Percentiles rank a stretch among this genome's conserved stretches.
phyloP scores from a whole-genome alignment of 495 filamentous ascomycete species.

The Xylaria sp. region DNA sequence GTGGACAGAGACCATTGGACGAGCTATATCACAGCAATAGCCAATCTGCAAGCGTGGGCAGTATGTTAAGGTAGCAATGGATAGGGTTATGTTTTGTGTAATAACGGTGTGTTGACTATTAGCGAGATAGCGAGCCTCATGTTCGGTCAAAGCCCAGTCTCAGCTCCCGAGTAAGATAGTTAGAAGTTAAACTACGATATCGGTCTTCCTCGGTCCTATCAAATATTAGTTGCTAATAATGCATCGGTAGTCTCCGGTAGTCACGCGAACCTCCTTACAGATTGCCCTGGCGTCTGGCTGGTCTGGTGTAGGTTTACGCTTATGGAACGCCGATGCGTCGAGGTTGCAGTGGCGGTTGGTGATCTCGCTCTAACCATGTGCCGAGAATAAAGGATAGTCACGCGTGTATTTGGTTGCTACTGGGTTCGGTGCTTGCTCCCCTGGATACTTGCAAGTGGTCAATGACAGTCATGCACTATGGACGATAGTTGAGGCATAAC shows the following conservation, averaged over 20 bases:
- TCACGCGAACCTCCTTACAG: constrained; percentile 8
- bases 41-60: background rate
- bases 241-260: constrained; percentile 7
- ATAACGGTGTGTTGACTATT: constrained; percentile 1
- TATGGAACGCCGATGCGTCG: constrained; percentile 6
- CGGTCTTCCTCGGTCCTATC: constrained; percentile 1
- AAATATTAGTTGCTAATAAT: background rate
- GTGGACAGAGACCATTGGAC: constrained; percentile 19
- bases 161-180: background rate
- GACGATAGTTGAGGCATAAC: constrained; percentile 3
- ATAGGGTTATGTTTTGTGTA: background rate
- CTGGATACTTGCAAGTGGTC: background rate
- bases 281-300: background rate
- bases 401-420: background rate
- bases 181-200: background rate
- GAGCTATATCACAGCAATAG: background rate
- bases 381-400: background rate
- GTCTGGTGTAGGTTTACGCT: background rate
- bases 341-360: constrained; percentile 18
- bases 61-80: background rate
- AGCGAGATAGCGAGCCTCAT: constrained; percentile 13
- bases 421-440: background rate
- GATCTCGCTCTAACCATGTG: background rate
- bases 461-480: background rate
- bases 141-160: constrained; percentile 10